Conservation (phyloP, 2,329 filamentous ascomycete genomes). For the Periconia macrospinosa region DNA sequence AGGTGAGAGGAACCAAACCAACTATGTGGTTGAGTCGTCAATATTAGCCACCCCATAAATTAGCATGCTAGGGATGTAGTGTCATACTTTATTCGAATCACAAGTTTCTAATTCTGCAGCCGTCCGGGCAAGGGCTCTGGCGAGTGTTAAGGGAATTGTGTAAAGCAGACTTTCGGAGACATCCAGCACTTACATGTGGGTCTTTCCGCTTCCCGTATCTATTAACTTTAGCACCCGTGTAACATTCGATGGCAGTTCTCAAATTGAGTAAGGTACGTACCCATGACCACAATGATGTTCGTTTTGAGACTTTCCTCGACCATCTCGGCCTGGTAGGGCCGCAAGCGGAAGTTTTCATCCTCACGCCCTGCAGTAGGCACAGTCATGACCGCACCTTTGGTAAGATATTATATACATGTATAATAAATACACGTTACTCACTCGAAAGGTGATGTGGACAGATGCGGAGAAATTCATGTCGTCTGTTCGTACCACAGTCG, state of each 20-base stretch:
- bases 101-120: slow-evolving; percentile 46
- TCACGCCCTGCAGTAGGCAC: slow-evolving; percentile 6
- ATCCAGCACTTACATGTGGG: slow-evolving; percentile 40
- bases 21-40: slow-evolving; percentile 19
- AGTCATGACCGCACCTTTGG: slow-evolving; percentile 3
- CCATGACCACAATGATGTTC: slow-evolving; percentile 53
- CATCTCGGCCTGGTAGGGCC: slow-evolving; percentile 55
- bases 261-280: background rate
- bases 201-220: slow-evolving; percentile 54
- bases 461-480: no score
- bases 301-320: slow-evolving; percentile 46
- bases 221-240: background rate
- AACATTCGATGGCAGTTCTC: no score
- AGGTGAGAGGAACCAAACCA: slow-evolving; percentile 52
- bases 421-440: no score
- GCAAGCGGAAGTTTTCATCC: slow-evolving; percentile 32
- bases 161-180: background rate
- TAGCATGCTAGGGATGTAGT: background rate
- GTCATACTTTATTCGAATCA: slow-evolving; percentile 37
- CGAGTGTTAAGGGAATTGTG: slow-evolving; percentile 11
- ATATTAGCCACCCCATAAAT: background rate
- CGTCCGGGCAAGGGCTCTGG: slow-evolving; percentile 49
- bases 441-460: no score
- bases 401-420: no score
- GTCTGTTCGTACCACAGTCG: no score